Evolutionary conservation across 1,284 basidiomycete genomes (phyloP).

Genomic region (Rhodotorula sp.): DNA sequence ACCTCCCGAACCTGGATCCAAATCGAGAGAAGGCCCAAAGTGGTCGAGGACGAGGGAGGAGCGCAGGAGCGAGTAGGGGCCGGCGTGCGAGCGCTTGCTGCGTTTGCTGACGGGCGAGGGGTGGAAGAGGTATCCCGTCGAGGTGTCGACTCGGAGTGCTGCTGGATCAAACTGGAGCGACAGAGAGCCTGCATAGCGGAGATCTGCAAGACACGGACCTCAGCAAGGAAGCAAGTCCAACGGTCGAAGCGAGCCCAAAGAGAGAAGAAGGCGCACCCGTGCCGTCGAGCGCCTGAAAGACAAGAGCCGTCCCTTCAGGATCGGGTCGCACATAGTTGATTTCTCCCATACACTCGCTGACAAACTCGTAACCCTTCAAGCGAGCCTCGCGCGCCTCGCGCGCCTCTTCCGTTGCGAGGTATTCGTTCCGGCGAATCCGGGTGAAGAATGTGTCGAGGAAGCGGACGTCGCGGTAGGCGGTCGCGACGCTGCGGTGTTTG

Average conservation of each 20-base stretch:
- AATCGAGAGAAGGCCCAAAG: slow-evolving; percentile 41
- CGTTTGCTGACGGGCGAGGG: slow-evolving; percentile 34
- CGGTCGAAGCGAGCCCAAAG: not conserved
- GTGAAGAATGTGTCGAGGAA: slow-evolving; percentile 40
- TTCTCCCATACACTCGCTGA: slow-evolving; percentile 47
- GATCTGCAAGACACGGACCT: slow-evolving; percentile 15
- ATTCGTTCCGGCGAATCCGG: slow-evolving; percentile 16
- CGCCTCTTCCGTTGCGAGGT: slow-evolving; percentile 14
- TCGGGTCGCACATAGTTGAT: slow-evolving; percentile 45
- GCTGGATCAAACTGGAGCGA: slow-evolving; percentile 41
- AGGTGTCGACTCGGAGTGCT: slow-evolving; percentile 40
- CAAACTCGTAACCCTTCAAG: slow-evolving; percentile 44
- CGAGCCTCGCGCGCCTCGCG: slow-evolving; percentile 20
- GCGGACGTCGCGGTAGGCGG: slow-evolving; percentile 17
- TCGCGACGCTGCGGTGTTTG: slow-evolving; percentile 47
- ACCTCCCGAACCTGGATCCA: slow-evolving; percentile 22
- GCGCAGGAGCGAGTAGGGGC: slow-evolving; percentile 44
- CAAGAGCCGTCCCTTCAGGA: slow-evolving; percentile 46
- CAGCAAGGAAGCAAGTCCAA: not conserved
- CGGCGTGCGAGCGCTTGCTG: slow-evolving; percentile 24
- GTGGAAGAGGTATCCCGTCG: slow-evolving; percentile 48
- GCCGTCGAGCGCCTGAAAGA: slow-evolving; percentile 44
- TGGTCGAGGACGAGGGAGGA: slow-evolving; percentile 44
- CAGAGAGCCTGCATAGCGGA: slow-evolving; percentile 45
- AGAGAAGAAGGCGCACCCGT: slow-evolving; percentile 10